phyloP scores from a whole-genome alignment of 2,329 filamentous ascomycete species.

The Ophiostoma piceae region DNA sequence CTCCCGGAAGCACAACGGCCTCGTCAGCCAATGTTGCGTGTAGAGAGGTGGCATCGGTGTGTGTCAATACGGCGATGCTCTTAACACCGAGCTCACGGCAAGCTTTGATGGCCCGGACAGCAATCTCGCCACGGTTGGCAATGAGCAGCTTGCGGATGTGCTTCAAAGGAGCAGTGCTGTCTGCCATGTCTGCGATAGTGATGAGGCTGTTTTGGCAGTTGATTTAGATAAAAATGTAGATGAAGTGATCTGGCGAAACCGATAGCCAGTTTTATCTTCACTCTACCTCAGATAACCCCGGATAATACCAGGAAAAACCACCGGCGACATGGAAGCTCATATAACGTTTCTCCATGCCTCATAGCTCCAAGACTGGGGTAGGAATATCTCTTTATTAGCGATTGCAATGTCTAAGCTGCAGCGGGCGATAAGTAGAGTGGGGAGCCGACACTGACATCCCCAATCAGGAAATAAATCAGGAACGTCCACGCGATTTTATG shows the following conservation, averaged over 20 bases:
- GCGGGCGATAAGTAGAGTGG: slow-evolving; percentile 4
- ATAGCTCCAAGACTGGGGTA: neutral
- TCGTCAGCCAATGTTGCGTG: slow-evolving; percentile 44
- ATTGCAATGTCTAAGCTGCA: slow-evolving; percentile 4
- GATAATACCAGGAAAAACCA: neutral
- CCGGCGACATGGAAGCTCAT: neutral
- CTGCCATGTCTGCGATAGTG: neutral
- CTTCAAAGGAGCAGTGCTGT: neutral
- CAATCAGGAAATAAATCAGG: neutral
- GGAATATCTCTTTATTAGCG: slow-evolving; percentile 2
- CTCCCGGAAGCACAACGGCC: slow-evolving; percentile 30
- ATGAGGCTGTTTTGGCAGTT: neutral
- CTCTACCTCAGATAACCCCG: neutral
- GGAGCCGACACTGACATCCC: neutral
- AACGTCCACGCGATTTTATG: neutral
- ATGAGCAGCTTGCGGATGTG: slow-evolving; percentile 37
- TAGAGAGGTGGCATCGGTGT: neutral
- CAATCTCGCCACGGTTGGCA: slow-evolving; percentile 57
- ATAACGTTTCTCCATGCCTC: neutral
- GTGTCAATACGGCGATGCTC: neutral
- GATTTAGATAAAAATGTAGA: neutral
- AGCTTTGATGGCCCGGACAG: slow-evolving; percentile 43
- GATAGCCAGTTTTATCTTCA: neutral
- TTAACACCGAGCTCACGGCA: neutral
- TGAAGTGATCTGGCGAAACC: neutral